These are phyloP conservation scores for Datisca glomerata DNA, from an alignment of 306 rosid genomes.

Conservation along the genomic window DNA sequence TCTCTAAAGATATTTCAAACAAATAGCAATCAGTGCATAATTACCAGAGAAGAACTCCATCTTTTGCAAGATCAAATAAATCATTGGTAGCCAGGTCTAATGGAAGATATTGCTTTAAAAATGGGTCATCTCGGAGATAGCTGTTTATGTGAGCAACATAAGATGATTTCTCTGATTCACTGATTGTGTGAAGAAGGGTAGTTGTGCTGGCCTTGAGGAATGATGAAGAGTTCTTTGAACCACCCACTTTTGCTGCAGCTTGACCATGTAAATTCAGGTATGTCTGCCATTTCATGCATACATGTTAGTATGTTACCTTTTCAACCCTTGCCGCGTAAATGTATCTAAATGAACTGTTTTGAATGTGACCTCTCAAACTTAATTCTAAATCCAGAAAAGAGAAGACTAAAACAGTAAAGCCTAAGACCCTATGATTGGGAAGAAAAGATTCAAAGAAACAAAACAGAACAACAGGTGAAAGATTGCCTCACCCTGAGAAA, in stretches of 20 bases:
- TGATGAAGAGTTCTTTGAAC: conserved; percentile 58
- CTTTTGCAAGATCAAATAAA: conserved; percentile 62
- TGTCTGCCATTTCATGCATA: conserved; percentile 30
- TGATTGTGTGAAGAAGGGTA: conserved; percentile 87
- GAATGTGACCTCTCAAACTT: neutral
- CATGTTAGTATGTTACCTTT: no score
- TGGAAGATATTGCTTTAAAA: conserved; percentile 73
- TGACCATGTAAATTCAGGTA: conserved; percentile 63
- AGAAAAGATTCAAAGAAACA: neutral
- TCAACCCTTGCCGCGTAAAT: conserved; percentile 6
- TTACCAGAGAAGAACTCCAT: conserved; percentile 95
- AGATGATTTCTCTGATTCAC: conserved; percentile 67
- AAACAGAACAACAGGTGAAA: neutral
- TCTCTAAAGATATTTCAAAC: conserved; percentile 10
- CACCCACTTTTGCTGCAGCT: conserved; percentile 39
- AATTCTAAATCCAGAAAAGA: conserved; percentile 5
- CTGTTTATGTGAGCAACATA: conserved; percentile 91
- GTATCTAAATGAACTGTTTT: neutral
- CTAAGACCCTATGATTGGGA: neutral
- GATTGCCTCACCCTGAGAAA: conserved; percentile 59
- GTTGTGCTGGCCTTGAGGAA: conserved; percentile 80
- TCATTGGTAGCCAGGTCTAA: conserved; percentile 58
- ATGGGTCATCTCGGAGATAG: conserved; percentile 88
- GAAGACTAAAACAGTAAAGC: neutral
- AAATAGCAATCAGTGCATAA: conserved; percentile 22